Base-by-base conservation (phyloP, 306 rosid genomes). In the Purshia tridentata region DNA sequence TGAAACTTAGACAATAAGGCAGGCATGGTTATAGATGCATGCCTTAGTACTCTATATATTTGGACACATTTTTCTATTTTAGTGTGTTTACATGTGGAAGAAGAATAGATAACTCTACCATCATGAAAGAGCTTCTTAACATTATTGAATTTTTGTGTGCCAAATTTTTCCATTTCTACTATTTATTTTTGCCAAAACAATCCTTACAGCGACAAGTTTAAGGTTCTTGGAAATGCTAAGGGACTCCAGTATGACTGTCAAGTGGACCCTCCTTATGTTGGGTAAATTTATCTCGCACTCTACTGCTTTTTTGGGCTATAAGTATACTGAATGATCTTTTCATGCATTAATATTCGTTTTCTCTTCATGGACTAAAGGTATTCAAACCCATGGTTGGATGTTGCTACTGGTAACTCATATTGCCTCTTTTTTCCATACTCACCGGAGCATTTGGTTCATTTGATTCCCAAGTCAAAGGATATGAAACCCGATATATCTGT, bases 351-450 rank as follows among this genome's bases (percentile, higher is more conserved):
- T 71, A 41, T 70, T 59, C 65, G 53, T 78, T 47, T 64, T 39
- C 69, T 69, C 12, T 72, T 69, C 51, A 23, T 81, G 81, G 45
- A 75, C 72, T 86, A 74, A 82, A 93, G 98, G 84, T 86, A 89
- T 41, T 85, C 86, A 72, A 91, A 89, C 77, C 96, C 97, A 56
- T 91, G 98, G 98, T 69, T 83, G 81, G 97, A 93, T 88, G 81
- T 82, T 77, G 87, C 82, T 74, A 74, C 84, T 22, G 89, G 91
- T 77, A 81, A 81, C 68, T 79, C 90, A 65, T 91, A 82, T 80
- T 93, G 98, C 84, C 88, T 91, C 77, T 93, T 91, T 77, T 91
- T 88, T 82, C 97, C 98, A n/a, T 88, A 91, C 90, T 64, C 93
- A 19, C 96, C 98, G 1, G 98, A 85, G 96, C 91, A 91, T 81